Conservation (phyloP, 768 basidiomycete species). For the Scleroderma citrinum region DNA sequence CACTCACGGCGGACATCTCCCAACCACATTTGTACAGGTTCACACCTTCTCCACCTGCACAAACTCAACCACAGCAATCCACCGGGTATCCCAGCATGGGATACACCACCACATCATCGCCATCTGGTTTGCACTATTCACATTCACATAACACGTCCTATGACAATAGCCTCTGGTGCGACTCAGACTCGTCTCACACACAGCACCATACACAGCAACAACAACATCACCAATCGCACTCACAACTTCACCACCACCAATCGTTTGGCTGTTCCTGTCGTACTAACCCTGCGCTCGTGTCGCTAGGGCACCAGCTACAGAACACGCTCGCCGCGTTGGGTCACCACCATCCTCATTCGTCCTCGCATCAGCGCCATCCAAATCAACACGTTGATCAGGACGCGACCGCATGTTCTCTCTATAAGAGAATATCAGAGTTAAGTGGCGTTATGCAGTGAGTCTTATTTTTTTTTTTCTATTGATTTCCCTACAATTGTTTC, state of each 20-base stretch:
- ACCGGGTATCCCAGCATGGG: constrained; percentile 34
- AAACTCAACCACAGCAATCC: constrained; percentile 44
- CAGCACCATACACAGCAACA: constrained; percentile 27
- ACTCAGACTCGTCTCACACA: constrained; percentile 12
- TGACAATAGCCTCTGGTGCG: constrained; percentile 28
- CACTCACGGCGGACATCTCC: constrained; percentile 38
- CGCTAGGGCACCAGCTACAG: constrained; percentile 60
- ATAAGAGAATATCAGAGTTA: constrained; percentile 55
- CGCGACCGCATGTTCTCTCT: constrained; percentile 40
- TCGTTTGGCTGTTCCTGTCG: constrained; percentile 56
- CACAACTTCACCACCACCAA: constrained; percentile 17
- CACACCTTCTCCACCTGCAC: constrained; percentile 52
- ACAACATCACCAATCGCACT: constrained; percentile 24
- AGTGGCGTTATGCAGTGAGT: constrained; percentile 63
- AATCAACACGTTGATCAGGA: not conserved
- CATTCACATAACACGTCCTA: constrained; percentile 26
- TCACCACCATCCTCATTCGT: constrained; percentile 48
- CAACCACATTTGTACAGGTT: constrained; percentile 60
- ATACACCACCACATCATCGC: not conserved
- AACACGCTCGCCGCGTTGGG: constrained; percentile 49
- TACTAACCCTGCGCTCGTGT: constrained; percentile 56
- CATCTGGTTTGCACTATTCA: not conserved
- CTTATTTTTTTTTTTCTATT: constrained; percentile 10
- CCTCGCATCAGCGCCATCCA: constrained; percentile 25
- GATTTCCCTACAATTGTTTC: too few species aligned